A percentile compares a stretch with the other conserved stretches of the same genome.
Conservation (phyloP, 345 rosid genomes). For the Hibiscus trionum region DNA sequence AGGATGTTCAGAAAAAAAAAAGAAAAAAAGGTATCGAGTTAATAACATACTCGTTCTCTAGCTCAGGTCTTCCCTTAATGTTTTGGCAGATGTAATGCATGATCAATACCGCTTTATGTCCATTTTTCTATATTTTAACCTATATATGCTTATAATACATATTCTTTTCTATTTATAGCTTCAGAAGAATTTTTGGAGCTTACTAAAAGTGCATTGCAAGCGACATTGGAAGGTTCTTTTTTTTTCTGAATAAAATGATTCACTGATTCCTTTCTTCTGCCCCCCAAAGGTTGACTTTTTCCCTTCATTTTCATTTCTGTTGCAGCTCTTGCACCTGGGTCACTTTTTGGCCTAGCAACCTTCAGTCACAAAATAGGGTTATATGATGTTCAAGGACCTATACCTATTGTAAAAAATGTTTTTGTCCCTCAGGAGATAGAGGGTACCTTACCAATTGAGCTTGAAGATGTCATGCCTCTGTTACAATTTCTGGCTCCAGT, state of each 20-base stretch:
- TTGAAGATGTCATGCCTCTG: slow-evolving; percentile 92
- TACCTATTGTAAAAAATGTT: slow-evolving; percentile 79
- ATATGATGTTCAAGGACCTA: slow-evolving; percentile 95
- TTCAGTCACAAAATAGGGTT: slow-evolving; percentile 90
- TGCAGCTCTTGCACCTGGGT: slow-evolving; percentile 83
- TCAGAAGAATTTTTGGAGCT: slow-evolving; percentile 98
- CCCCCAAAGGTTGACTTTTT: background rate
- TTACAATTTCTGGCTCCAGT: slow-evolving; percentile 89
- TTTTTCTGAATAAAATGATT: slow-evolving; percentile 6
- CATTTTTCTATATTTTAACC: background rate
- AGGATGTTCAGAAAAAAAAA: background rate
- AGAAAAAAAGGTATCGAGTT: background rate
- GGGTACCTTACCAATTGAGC: slow-evolving; percentile 56
- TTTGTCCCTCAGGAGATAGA: slow-evolving; percentile 73
- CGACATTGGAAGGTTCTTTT: slow-evolving; percentile 77
- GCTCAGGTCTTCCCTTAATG: background rate
- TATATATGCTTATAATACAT: background rate
- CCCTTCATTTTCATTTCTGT: background rate
- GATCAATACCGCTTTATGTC: background rate
- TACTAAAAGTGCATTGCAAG: slow-evolving; percentile 83
- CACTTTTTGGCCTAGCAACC: slow-evolving; percentile 86
- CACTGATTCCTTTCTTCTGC: background rate
- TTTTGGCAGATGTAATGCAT: background rate
- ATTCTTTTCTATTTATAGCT: slow-evolving; percentile 38
- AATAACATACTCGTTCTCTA: background rate